A percentile compares a stretch with the other conserved stretches of the same genome.
phyloP scores from a whole-genome alignment of 73 alveolate genomes.

The Halteria grandinella region DNA sequence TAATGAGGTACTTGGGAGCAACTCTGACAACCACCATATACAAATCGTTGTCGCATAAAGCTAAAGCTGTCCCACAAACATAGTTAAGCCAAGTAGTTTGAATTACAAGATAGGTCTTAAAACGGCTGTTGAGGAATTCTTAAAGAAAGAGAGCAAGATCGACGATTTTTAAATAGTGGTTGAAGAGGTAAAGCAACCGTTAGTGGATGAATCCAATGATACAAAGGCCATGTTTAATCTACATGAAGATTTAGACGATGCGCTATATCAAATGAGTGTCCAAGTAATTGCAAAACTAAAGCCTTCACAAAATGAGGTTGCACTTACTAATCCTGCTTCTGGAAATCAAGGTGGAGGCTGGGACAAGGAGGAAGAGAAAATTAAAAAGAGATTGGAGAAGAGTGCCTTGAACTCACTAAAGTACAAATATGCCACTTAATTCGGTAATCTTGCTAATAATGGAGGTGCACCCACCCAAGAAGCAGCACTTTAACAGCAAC shows the following conservation, averaged over 20 bases:
- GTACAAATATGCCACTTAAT: constrained; percentile 22
- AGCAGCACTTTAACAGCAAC: neutral
- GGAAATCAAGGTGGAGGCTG: constrained; percentile 3
- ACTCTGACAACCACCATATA: neutral
- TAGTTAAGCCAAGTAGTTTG: constrained; percentile 40
- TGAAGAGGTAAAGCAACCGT: constrained; percentile 8
- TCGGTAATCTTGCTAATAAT: neutral
- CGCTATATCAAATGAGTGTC: neutral
- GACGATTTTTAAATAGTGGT: constrained; percentile 30
- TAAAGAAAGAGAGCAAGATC: constrained; percentile 23
- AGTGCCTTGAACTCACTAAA: constrained; percentile 20
- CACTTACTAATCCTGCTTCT: neutral
- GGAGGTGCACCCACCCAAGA: neutral
- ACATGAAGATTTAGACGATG: constrained; percentile 43
- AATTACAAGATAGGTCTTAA: constrained; percentile 26
- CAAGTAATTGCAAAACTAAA: neutral
- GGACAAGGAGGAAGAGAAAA: constrained; percentile 40
- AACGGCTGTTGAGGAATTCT: constrained; percentile 39
- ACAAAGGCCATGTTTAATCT: neutral
- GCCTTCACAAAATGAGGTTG: neutral
- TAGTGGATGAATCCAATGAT: neutral
- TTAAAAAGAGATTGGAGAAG: constrained; percentile 14
- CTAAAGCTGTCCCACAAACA: neutral
- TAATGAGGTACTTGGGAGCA: neutral
- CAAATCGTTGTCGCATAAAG: neutral